These are phyloP conservation scores for Marvania coccoides DNA, from an alignment of 139 green algal genomes.

Conservation along the genomic window DNA sequence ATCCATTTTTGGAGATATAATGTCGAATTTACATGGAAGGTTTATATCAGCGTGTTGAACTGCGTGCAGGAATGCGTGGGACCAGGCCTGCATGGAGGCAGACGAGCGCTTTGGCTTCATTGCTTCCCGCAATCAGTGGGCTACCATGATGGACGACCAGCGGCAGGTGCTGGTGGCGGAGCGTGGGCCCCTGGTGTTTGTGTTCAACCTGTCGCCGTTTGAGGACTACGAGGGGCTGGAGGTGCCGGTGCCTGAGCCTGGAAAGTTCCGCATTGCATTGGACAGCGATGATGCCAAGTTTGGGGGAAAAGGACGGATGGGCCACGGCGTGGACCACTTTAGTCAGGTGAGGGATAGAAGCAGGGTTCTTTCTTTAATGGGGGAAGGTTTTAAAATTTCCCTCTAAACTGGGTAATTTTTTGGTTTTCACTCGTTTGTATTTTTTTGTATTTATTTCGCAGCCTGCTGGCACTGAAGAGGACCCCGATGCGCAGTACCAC, in stretches of 20 bases:
- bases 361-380: not conserved
- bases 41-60: no score
- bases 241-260: conserved; percentile 52
- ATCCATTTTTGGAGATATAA: not conserved
- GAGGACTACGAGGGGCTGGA: conserved; percentile 55
- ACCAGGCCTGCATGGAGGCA: conserved; percentile 64
- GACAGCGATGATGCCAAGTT: conserved; percentile 78
- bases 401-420: not conserved
- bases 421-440: not conserved
- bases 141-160: conserved; percentile 63
- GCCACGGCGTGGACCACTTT: conserved; percentile 70
- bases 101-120: conserved; percentile 62
- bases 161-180: conserved; percentile 88
- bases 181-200: conserved; percentile 85
- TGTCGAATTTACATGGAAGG: no score
- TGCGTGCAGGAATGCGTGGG: conserved; percentile 62
- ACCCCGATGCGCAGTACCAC: conserved; percentile 34
- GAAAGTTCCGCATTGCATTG: conserved; percentile 82
- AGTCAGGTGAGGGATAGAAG: conserved; percentile 11
- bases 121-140: conserved; percentile 51
- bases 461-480: conserved; percentile 1
- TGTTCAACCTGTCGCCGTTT: conserved; percentile 91
- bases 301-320: conserved; percentile 71
- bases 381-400: not conserved
- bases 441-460: no score